Evolutionary conservation across 306 rosid genomes (phyloP).

Genomic region (Cicer pinnatifidum): DNA sequence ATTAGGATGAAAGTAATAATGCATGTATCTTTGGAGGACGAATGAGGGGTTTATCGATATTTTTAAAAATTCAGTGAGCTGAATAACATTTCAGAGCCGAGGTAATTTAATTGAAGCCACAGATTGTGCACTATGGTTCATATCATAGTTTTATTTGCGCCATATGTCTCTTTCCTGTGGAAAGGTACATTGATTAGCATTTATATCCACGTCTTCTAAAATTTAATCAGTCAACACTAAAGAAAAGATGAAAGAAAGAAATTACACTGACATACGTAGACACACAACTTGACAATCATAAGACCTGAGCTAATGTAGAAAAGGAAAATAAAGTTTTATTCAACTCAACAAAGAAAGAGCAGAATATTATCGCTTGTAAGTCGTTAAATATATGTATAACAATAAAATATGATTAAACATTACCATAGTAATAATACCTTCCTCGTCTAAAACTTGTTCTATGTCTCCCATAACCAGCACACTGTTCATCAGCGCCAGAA

Average conservation of each 20-base stretch:
- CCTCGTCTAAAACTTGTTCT: slow-evolving; percentile 79
- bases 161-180: slow-evolving; percentile 22
- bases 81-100: slow-evolving; percentile 14
- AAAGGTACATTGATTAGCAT: slow-evolving; percentile 20
- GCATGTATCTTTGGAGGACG: slow-evolving; percentile 15
- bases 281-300: slow-evolving; percentile 21
- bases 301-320: slow-evolving; percentile 12
- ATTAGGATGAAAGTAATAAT: background rate
- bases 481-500: slow-evolving; percentile 98
- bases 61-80: background rate
- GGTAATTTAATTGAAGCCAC: slow-evolving; percentile 2
- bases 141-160: slow-evolving; percentile 15
- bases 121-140: background rate
- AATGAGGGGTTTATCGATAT: slow-evolving; percentile 2
- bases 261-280: slow-evolving; percentile 4
- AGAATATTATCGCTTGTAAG: slow-evolving; percentile 4
- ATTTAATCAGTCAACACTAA: background rate
- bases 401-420: slow-evolving; percentile 37
- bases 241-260: slow-evolving; percentile 13
- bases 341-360: slow-evolving; percentile 9
- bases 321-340: slow-evolving; percentile 28
- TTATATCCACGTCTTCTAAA: background rate
- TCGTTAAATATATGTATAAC: slow-evolving; percentile 2
- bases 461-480: slow-evolving; percentile 99
- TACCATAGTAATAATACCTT: slow-evolving; percentile 64